Conservation (phyloP, 164 flowering plant genomes). For the Sedum album region DNA sequence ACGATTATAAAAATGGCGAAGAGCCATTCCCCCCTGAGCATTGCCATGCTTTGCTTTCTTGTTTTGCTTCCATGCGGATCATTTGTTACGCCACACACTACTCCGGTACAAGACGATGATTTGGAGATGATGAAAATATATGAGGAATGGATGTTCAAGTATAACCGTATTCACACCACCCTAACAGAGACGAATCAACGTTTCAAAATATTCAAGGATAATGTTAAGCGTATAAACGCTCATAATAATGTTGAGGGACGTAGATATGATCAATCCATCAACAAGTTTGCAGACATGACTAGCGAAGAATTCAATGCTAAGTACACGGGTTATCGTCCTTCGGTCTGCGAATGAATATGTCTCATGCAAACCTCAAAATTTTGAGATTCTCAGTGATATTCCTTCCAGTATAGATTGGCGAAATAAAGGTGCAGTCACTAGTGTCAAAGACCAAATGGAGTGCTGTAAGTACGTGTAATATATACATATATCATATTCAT, state of each 20-base stretch:
- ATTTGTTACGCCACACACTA: background rate
- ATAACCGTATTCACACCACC: conserved; percentile 9
- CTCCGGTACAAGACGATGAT: background rate
- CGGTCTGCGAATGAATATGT: background rate
- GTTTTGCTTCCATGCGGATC: background rate
- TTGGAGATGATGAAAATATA: too few species aligned
- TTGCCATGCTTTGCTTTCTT: background rate
- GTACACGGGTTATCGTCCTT: background rate
- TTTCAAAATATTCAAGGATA: too few species aligned
- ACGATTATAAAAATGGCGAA: background rate
- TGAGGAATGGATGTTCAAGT: conserved; percentile 16
- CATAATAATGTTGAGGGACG: too few species aligned
- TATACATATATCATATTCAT: too few species aligned
- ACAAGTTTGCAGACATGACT: too few species aligned
- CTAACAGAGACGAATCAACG: conserved; percentile 15
- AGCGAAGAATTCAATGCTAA: too few species aligned
- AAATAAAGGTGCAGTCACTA: conserved; percentile 14
- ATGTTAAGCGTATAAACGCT: too few species aligned
- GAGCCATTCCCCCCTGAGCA: background rate
- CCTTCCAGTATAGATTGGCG: conserved; percentile 11
- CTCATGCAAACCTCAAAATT: background rate
- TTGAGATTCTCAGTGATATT: background rate
- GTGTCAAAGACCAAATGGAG: background rate
- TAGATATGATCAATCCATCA: too few species aligned
- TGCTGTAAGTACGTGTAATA: conserved; percentile 5